A percentile compares a stretch with the other conserved stretches of the same genome.
Evolutionary conservation across 2,329 filamentous ascomycete genomes (phyloP).

Genomic region (Fulvia fulva): DNA sequence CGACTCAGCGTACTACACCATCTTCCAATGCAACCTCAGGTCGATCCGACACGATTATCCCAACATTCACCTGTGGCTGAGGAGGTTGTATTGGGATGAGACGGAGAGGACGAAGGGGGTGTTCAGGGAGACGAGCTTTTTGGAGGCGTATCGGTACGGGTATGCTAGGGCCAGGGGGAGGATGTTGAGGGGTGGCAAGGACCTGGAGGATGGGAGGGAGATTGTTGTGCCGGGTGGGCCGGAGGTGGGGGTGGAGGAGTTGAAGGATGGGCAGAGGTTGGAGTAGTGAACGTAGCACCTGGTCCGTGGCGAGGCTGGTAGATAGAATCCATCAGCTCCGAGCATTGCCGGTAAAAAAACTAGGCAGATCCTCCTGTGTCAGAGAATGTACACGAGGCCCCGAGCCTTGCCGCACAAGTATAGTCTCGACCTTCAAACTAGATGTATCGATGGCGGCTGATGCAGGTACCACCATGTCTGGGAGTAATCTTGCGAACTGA

Average conservation of each 20-base stretch:
- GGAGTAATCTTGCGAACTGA: too few relatives aligned
- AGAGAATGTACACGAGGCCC: too few relatives aligned
- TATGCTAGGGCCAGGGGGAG: constrained; percentile 14
- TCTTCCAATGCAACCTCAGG: constrained; percentile 70
- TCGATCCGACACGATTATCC: constrained; percentile 61
- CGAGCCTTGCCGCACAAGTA: too few relatives aligned
- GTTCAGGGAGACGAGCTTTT: constrained; percentile 44
- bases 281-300: neutral
- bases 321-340: too few relatives aligned
- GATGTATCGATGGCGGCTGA: too few relatives aligned
- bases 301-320: too few relatives aligned
- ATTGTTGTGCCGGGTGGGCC: constrained; percentile 13
- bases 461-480: too few relatives aligned
- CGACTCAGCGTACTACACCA: constrained; percentile 77
- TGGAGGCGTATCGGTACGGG: constrained; percentile 29
- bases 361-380: too few relatives aligned
- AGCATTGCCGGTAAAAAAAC: too few relatives aligned
- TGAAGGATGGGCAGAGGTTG: constrained; percentile 14
- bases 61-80: constrained; percentile 44
- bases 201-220: constrained; percentile 8
- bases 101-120: constrained; percentile 39
- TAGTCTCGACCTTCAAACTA: too few relatives aligned
- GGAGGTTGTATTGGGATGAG: constrained; percentile 46
- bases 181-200: constrained; percentile 11
- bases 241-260: constrained; percentile 11